Evolutionary conservation across 257 asterid genomes (phyloP).

Genomic region (Salvia splendens): DNA sequence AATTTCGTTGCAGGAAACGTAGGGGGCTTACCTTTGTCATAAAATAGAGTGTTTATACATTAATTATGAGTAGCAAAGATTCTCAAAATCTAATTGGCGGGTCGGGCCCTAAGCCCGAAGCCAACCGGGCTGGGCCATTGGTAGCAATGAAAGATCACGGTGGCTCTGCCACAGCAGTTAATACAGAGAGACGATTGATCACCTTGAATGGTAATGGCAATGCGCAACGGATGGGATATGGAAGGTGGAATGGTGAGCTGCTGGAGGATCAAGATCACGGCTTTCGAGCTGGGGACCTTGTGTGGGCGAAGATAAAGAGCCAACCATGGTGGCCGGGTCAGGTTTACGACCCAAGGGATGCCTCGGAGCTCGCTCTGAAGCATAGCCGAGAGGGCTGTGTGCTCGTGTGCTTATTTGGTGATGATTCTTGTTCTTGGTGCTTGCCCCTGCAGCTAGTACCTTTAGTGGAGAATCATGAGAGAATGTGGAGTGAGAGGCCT

Average conservation of each 20-base stretch:
- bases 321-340: conserved; percentile 98
- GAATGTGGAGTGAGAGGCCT: conserved; percentile 41
- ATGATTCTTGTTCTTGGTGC: conserved; percentile 79
- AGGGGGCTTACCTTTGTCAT: conserved; percentile 9
- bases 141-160: conserved; percentile 24
- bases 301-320: conserved; percentile 80
- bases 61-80: conserved; percentile 27
- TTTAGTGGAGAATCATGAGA: conserved; percentile 50
- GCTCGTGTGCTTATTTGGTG: conserved; percentile 80
- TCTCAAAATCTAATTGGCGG: conserved; percentile 26
- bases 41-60: background rate
- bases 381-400: conserved; percentile 48
- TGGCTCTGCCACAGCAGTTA: conserved; percentile 7
- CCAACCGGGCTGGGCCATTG: background rate
- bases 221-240: conserved; percentile 8
- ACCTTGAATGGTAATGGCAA: background rate
- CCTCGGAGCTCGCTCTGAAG: conserved; percentile 59
- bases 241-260: conserved; percentile 31
- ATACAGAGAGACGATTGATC: background rate
- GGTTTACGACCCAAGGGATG: conserved; percentile 60
- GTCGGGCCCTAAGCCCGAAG: conserved; percentile 17
- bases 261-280: conserved; percentile 31
- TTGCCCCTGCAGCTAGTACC: conserved; percentile 60
- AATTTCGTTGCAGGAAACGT: background rate
- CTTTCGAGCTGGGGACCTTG: conserved; percentile 75